These are phyloP conservation scores for Fusarium torreyae DNA, from an alignment of 2,329 filamentous ascomycete species.

Conservation along the genomic window DNA sequence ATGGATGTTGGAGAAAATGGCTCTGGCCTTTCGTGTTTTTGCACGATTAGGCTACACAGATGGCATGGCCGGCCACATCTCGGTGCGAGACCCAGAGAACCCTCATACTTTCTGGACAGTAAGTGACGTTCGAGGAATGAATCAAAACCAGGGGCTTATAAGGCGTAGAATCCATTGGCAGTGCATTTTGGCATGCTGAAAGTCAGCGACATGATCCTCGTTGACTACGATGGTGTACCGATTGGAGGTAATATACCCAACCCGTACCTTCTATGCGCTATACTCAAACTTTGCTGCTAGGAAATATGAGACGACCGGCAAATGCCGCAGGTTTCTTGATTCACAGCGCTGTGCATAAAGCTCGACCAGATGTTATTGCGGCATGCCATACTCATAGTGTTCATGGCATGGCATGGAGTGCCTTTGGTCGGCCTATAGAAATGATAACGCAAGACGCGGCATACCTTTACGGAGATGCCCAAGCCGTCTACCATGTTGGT, in stretches of 20 bases:
- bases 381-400: constrained; percentile 76
- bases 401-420: constrained; percentile 74
- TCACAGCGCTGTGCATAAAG: constrained; percentile 74
- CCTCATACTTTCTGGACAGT: background rate
- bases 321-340: constrained; percentile 79
- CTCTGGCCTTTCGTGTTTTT: background rate
- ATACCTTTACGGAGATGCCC: background rate
- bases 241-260: constrained; percentile 57
- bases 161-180: background rate
- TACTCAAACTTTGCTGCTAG: background rate
- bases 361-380: constrained; percentile 72
- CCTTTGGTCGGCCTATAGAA: constrained; percentile 72
- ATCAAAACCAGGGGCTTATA: background rate
- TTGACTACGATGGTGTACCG: constrained; percentile 54
- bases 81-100: background rate
- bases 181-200: constrained; percentile 4
- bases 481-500: background rate
- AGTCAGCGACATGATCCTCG: constrained; percentile 72
- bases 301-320: background rate
- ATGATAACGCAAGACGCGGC: constrained; percentile 74
- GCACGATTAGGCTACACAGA: constrained; percentile 2
- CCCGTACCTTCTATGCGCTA: background rate
- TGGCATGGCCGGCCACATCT: background rate
- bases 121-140: background rate
- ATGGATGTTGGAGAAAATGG: background rate